Percentiles rank a stretch among this genome's conserved stretches.
phyloP scores from a whole-genome alignment of 331 rosid species.

The Malus hybrid region DNA sequence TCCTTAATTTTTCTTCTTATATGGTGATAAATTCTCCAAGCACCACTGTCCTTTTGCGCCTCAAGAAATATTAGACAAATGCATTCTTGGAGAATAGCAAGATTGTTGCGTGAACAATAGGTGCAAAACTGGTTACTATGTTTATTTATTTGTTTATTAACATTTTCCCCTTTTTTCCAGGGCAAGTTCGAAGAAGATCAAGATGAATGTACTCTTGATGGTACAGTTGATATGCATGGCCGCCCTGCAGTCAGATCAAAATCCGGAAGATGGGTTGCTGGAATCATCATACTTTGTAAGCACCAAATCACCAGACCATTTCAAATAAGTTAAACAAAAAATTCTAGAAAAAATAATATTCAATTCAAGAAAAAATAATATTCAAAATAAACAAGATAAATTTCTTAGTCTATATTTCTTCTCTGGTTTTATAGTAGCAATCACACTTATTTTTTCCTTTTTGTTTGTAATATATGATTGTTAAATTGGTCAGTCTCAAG shows the following conservation, averaged over 20 bases:
- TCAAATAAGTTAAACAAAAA: not conserved
- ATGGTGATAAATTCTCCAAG: not conserved
- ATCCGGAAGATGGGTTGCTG: constrained; percentile 90
- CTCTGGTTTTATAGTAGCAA: not conserved
- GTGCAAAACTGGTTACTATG: not conserved
- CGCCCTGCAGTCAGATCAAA: constrained; percentile 67
- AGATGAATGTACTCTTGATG: constrained; percentile 64
- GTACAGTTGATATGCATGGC: constrained; percentile 69
- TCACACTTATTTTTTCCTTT: not conserved
- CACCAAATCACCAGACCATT: not conserved
- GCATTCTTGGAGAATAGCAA: not conserved
- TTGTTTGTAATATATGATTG: not conserved
- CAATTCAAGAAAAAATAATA: not conserved
- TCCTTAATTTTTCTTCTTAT: not conserved
- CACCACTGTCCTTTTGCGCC: not conserved
- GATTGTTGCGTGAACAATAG: not conserved
- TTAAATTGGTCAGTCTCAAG: not conserved
- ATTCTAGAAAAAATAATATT: not conserved
- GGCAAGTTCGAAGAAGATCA: constrained; percentile 41
- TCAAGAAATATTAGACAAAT: not conserved
- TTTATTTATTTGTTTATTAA: not conserved
- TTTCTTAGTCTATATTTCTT: not conserved
- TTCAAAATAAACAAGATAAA: not conserved
- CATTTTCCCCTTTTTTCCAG: not conserved
- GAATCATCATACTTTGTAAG: constrained; percentile 81